Evolutionary conservation across 2,329 filamentous ascomycete species (phyloP).

Genomic region (Trichophyton simii): DNA sequence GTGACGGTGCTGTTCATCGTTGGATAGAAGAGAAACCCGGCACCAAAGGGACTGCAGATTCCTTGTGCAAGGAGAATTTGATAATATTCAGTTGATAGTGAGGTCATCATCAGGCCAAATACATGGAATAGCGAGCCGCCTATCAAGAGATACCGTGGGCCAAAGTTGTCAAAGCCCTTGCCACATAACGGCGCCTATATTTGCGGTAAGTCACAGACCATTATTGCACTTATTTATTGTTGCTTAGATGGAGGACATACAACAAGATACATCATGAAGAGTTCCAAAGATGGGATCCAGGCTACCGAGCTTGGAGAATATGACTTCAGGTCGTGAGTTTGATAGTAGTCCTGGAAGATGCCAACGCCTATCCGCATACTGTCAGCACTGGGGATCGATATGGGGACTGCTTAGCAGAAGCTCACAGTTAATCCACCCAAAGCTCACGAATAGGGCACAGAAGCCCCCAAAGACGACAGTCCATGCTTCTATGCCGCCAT

Average conservation of each 20-base stretch:
- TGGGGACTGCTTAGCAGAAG: background rate
- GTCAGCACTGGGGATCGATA: background rate
- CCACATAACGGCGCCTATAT: slow-evolving; percentile 50
- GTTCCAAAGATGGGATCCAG: slow-evolving; percentile 49
- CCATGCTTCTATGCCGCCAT: slow-evolving; percentile 25
- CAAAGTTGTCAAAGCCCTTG: slow-evolving; percentile 49
- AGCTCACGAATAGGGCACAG: slow-evolving; percentile 37
- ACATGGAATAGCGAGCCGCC: slow-evolving; percentile 43
- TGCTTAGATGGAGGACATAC: slow-evolving; percentile 16
- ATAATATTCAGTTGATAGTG: slow-evolving; percentile 42
- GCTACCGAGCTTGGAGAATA: slow-evolving; percentile 45
- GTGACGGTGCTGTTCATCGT: slow-evolving; percentile 28
- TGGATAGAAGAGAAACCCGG: slow-evolving; percentile 39
- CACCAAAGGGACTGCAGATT: slow-evolving; percentile 41
- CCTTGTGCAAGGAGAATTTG: slow-evolving; percentile 46
- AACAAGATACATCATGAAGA: slow-evolving; percentile 43
- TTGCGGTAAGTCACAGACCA: slow-evolving; percentile 19
- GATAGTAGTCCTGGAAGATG: slow-evolving; percentile 48
- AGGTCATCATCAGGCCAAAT: slow-evolving; percentile 48
- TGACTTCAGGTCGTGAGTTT: slow-evolving; percentile 35
- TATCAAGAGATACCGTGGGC: slow-evolving; percentile 44
- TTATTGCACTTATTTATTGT: background rate
- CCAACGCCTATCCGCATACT: slow-evolving; percentile 30
- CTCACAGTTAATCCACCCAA: slow-evolving; percentile 41
- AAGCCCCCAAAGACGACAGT: slow-evolving; percentile 39